These are phyloP conservation scores for Solanum tacnaense DNA, from an alignment of 257 asterid species.

Conservation along the genomic window DNA sequence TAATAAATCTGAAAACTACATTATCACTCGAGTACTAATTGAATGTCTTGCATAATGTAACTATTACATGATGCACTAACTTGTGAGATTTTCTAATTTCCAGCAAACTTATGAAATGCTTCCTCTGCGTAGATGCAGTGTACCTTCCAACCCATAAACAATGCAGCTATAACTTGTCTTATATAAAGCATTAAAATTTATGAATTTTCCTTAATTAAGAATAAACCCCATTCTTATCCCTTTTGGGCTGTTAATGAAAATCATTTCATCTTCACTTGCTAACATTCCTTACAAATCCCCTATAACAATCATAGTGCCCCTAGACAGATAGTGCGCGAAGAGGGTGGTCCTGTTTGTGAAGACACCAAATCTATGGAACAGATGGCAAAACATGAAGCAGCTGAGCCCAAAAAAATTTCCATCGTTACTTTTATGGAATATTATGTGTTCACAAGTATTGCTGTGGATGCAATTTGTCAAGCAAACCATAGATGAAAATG, in stretches of 20 bases:
- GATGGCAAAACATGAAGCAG: background rate
- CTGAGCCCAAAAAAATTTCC: background rate
- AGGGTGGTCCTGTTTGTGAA: background rate
- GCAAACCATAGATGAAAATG: background rate
- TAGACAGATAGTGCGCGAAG: background rate
- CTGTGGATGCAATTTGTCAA: background rate
- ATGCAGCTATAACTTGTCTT: too few species aligned
- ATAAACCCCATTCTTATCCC: too few species aligned
- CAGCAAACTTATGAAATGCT: background rate
- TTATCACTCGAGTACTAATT: background rate
- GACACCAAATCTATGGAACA: background rate
- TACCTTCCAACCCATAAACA: background rate
- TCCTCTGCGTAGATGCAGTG: background rate
- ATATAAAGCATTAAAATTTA: too few species aligned
- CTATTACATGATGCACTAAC: background rate
- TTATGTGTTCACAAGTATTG: background rate
- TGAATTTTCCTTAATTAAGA: too few species aligned
- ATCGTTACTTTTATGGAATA: background rate
- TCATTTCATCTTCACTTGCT: too few species aligned
- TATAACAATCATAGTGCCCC: background rate
- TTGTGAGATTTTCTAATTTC: background rate
- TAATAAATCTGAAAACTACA: background rate
- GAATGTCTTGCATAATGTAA: background rate
- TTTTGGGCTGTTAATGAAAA: too few species aligned
- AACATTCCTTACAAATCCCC: background rate